Conservation (phyloP, 2,329 filamentous ascomycete genomes). For the Aspergillus sp. region DNA sequence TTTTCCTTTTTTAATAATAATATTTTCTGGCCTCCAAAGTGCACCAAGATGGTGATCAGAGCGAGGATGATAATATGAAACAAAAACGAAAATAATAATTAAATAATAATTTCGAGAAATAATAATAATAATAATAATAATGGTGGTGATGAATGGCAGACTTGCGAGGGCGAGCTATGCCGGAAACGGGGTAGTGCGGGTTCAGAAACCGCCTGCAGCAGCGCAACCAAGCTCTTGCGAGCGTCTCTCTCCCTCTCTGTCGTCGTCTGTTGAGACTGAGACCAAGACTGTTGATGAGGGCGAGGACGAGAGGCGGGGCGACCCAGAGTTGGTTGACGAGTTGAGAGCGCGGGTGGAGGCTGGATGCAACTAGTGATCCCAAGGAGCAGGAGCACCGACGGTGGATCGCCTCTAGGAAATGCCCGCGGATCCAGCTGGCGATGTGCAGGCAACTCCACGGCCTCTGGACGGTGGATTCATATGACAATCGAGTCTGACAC, state of each 20-base stretch:
- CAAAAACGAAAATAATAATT: not conserved
- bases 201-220: constrained; percentile 6
- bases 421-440: constrained; percentile 18
- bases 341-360: constrained; percentile 20
- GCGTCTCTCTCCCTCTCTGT: too few relatives aligned
- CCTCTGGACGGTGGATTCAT: not conserved
- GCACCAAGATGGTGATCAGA: not conserved
- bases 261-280: too few relatives aligned
- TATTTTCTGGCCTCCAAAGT: not conserved
- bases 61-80: not conserved
- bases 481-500: too few relatives aligned
- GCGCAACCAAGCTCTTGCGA: too few relatives aligned
- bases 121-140: not conserved
- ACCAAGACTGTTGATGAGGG: too few relatives aligned
- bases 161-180: constrained; percentile 6
- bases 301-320: constrained; percentile 19
- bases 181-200: constrained; percentile 15
- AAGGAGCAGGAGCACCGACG: constrained; percentile 21
- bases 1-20: not conserved
- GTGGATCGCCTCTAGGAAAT: constrained; percentile 23
- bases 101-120: not conserved
- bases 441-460: not conserved
- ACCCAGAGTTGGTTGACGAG: constrained; percentile 13
- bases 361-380: constrained; percentile 26
- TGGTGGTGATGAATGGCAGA: not conserved